Conservation (phyloP, 768 basidiomycete species). For the Lentinus brumalis region DNA sequence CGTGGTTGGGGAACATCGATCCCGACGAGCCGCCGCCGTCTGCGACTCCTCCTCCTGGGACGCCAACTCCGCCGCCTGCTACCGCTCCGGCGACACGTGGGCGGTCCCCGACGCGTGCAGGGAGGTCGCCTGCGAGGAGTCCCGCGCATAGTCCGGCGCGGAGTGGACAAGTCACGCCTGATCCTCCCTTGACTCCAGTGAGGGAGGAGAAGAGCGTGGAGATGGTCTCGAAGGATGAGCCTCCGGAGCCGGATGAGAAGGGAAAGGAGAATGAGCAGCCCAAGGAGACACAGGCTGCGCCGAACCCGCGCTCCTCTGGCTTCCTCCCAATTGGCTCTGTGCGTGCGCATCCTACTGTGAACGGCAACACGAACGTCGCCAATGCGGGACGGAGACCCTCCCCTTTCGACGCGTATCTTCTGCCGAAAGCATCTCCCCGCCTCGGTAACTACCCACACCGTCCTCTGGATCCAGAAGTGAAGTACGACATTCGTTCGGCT, state of each 20-base stretch:
- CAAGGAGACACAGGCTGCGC: constrained; percentile 34
- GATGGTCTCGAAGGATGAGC: neutral
- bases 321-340: constrained; percentile 68
- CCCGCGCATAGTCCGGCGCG: neutral
- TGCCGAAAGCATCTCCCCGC: constrained; percentile 16
- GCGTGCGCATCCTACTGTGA: constrained; percentile 29
- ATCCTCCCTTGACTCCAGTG: neutral
- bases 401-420: constrained; percentile 10
- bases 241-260: neutral
- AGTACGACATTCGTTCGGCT: constrained; percentile 76
- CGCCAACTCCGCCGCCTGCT: constrained; percentile 6
- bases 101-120: neutral
- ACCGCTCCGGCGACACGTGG: neutral
- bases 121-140: constrained; percentile 2
- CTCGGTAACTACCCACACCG: constrained; percentile 23
- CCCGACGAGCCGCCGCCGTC: constrained; percentile 55
- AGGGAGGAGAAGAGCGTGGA: neutral
- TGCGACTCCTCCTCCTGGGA: constrained; percentile 18
- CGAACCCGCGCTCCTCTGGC: constrained; percentile 77
- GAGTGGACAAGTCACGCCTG: neutral
- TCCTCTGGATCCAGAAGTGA: constrained; percentile 51
- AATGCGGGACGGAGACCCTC: neutral
- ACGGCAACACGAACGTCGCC: neutral
- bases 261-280: neutral
- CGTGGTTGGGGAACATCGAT: constrained; percentile 74